Base-by-base conservation (phyloP, 108 stramenopile species). In the Skeletonema potamos region DNA sequence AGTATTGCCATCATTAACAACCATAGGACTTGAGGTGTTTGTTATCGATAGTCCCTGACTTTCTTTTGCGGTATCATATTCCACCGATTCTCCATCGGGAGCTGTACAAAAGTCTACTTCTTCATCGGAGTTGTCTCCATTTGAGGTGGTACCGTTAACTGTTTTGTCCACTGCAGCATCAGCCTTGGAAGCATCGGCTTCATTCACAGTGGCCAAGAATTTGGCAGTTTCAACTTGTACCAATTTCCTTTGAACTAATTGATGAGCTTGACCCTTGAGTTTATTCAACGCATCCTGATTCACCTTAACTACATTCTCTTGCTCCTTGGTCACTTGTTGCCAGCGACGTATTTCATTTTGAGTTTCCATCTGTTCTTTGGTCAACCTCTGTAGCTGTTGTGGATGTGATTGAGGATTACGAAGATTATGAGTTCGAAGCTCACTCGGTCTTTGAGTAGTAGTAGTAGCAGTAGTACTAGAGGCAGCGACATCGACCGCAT, bases 261-360 rank as follows among this genome's bases (percentile, higher is more conserved):
- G 58, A 22, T 75, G 69, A 44, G 17, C 68, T 48, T 51, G 43
- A n/a, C 51, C 48, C 54, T 36, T 73, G 4, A 41, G 60, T 48
- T 60, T 74, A 33, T 69, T 68, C 62, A 80, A 75, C 20, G 74
- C 74, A 28, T 63, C 65, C n/a, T 71, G 32, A 57, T 80, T 69
- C 26, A 37, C 79, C 7, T 39, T 69, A 26, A 80, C 60, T 5
- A 80, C 68, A 12, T 60, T 74, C 33, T 74, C 73, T 70, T 70
- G 79, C 59, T 80, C 79, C 32, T 55, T 18, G 9, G 69, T 58
- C 29, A 80, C 12, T 27, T 58, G 30, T n/a, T 62, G 73, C 46
- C 70, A 76, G 2, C 73, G 36, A 20, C 32, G 56, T 18, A 46
- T 15, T 13, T 37, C 12, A 44, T 69, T 70, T 10, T 24, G 17